A percentile compares a stretch with the other conserved stretches of the same genome.
Conservation (phyloP, 306 rosid species). For the Pyrus bretschneideri region DNA sequence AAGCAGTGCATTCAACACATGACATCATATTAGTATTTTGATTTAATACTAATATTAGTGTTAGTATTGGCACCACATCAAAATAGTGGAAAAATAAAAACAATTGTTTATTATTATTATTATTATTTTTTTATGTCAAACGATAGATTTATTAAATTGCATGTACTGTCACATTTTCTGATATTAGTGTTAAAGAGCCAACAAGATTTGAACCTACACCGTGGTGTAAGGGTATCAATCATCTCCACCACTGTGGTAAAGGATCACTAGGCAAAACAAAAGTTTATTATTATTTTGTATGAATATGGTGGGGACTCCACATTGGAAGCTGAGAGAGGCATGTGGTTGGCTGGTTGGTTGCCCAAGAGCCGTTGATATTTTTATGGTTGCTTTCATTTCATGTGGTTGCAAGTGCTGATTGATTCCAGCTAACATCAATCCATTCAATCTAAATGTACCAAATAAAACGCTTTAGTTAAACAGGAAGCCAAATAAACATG, state of each 20-base stretch:
- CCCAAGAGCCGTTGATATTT: background rate
- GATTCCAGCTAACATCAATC: background rate
- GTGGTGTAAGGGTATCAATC: accelerated
- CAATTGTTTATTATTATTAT: background rate
- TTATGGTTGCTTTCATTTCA: background rate
- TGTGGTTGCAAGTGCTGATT: background rate
- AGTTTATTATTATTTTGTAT: background rate
- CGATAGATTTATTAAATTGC: too few relatives aligned
- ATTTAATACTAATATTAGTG: too few relatives aligned
- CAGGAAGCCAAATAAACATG: background rate
- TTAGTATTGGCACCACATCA: background rate
- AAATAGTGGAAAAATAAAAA: background rate
- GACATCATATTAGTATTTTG: too few relatives aligned
- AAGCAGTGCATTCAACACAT: background rate
- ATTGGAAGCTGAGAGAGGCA: background rate
- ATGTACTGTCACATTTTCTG: too few relatives aligned
- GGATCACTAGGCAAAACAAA: background rate
- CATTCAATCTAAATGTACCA: background rate
- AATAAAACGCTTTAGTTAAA: background rate
- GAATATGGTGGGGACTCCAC: background rate
- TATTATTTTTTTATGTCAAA: background rate
- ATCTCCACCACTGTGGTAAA: too few relatives aligned
- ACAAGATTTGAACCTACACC: too few relatives aligned
- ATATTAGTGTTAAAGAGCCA: too few relatives aligned
- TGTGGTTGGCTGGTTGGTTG: background rate